Base-by-base conservation (phyloP, 2,329 filamentous ascomycete genomes). In the Phoma herbarum region DNA sequence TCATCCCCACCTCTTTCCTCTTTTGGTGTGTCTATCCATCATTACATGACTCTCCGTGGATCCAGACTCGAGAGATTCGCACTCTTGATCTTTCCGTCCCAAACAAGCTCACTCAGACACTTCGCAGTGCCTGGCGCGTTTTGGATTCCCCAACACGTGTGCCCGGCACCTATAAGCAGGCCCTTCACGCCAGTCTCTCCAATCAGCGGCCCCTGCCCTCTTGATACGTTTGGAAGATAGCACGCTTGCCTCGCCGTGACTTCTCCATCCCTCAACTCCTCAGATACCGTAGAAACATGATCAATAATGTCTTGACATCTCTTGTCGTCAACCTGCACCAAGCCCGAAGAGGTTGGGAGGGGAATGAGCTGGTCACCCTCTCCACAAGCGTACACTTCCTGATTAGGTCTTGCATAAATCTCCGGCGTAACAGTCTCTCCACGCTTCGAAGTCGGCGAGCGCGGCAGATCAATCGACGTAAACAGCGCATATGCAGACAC, bases 71-170 rank as follows among this genome's bases (percentile, higher is more conserved):
- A 64, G 23, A 82, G 67, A 62, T 77, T 72, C 58, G 77, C 81
- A 73, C 77, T 81, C 76, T 62, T 77, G 11, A 74, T 71, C 64
- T 64, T 63, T 0, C 80, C 79, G 23, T 81, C 80, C 72, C 78
- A 82, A 31, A 82, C 78, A 63, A 82, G 71, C 70, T 83, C 80
- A 64, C 71, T 76, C 49, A 83, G 69, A 65, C 80, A 57, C 65
- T 79, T 80, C 1, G 79, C 80, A 33, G 94, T 98, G 1, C 85
- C 95, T 1, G 94, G 93, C 0, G 88, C 92, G 79, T 99, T 98
- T 80, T 98, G 94, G 22, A 99, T 97, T 0, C 95, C 95, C 95
- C 95, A 99, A 79, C 94, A 98, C 1, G 93, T 97, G 81, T 99
- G 95, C 0, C 95, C 95, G 0, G 92, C 85, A 0, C 95, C 95